These are phyloP conservation scores for Botrytis deweyae DNA, from an alignment of 2,329 filamentous ascomycete species.

Conservation along the genomic window DNA sequence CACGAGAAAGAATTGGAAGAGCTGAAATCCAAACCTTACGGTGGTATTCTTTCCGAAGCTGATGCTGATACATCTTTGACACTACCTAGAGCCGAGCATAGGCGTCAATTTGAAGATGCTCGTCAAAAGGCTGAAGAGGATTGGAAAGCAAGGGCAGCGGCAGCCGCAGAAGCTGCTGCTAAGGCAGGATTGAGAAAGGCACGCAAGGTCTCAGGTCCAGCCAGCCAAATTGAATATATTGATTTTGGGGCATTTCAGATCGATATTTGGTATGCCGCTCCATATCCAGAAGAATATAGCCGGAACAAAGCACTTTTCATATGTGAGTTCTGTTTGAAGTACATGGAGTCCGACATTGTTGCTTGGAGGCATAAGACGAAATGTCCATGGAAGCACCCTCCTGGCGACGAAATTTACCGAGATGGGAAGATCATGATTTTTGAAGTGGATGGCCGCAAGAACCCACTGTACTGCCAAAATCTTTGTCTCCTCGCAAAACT, in stretches of 20 bases:
- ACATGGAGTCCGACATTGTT: slow-evolving; percentile 99
- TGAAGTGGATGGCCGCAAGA: slow-evolving; percentile 94
- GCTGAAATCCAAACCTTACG: slow-evolving; percentile 88
- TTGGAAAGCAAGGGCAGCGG: slow-evolving; percentile 70
- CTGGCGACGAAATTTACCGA: slow-evolving; percentile 96
- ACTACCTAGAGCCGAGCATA: slow-evolving; percentile 75
- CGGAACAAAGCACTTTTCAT: slow-evolving; percentile 96
- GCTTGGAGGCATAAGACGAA: slow-evolving; percentile 98
- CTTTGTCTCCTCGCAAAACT: slow-evolving; percentile 93
- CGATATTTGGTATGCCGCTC: slow-evolving; percentile 98
- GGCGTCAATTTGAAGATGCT: slow-evolving; percentile 83
- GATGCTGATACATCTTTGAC: slow-evolving; percentile 93
- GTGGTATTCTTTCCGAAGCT: slow-evolving; percentile 82
- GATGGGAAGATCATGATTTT: slow-evolving; percentile 91
- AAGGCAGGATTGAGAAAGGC: slow-evolving; percentile 62
- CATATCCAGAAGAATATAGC: slow-evolving; percentile 97
- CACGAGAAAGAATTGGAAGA: slow-evolving; percentile 88
- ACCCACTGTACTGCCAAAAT: slow-evolving; percentile 98
- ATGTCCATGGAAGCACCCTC: slow-evolving; percentile 93
- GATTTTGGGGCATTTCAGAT: slow-evolving; percentile 98
- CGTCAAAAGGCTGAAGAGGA: slow-evolving; percentile 89
- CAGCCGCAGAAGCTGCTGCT: slow-evolving; percentile 66
- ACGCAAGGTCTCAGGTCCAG: slow-evolving; percentile 77
- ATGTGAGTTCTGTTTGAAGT: slow-evolving; percentile 98
- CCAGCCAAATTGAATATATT: slow-evolving; percentile 97